Base-by-base conservation (phyloP, 768 basidiomycete genomes). In the Suillus lakei region DNA sequence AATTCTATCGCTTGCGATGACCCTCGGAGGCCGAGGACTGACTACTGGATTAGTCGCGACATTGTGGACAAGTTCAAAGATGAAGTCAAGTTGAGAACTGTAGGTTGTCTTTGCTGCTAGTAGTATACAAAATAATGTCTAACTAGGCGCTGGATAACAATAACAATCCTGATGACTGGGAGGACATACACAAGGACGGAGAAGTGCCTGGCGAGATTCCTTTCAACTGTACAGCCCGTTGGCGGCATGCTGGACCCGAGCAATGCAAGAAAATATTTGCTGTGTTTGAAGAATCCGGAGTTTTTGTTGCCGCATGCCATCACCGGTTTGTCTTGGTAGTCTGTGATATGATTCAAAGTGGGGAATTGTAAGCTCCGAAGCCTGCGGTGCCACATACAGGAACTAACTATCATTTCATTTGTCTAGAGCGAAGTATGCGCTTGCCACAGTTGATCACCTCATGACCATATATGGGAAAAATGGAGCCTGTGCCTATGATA, bases 401-500 rank as follows among this genome's bases (percentile, higher is more conserved):
- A 4, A 10, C 44, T 39, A 13, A 39, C 16, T 2, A 15, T 38
- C 3, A n/a, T n/a, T n/a, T 16, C 16, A 41, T 18, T 13, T 23
- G 23, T 48, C 26, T n/a, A 63, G 59, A 6, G 68, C 66, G 34
- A 75, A 75, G 34, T 76, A 75, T 64, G 68, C 69, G 0, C 63
- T 63, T 2, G 70, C 72, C 32, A 46, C n/a, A n/a, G n/a, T 74
- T 18, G 43, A 67, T 23, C 62, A 56, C 16, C 50, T 70, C 21
- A 39, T 72, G 12, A 51, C 65, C 30, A 63, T 68, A 5, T 71
- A 66, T 60, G 73, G 69, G 15, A 1, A 18, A 2, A 54, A 72
- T 32, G 59, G 70, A 44, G 55, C 30, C 1, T 18, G 68, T 28
- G 74, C 66, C 4, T 76, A 77, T 51, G 75, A 75, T 44, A 75